These are phyloP conservation scores for Platismatia glauca DNA, from an alignment of 495 filamentous ascomycete species.

Conservation along the genomic window DNA sequence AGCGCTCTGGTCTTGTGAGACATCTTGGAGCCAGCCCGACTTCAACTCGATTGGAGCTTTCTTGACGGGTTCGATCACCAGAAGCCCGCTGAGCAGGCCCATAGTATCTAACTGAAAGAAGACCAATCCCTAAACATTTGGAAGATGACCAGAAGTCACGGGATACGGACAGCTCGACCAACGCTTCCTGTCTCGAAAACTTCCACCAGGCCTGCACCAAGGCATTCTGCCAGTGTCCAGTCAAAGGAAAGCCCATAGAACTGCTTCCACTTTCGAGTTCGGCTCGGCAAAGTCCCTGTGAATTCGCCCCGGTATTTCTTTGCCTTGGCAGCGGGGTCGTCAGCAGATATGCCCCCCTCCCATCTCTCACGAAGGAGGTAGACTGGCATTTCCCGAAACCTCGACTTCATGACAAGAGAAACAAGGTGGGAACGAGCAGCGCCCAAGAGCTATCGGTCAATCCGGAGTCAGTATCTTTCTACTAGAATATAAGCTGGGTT, in stretches of 20 bases:
- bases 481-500: neutral
- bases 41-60: neutral
- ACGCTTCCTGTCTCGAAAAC: slow-evolving; percentile 79
- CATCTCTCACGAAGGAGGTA: slow-evolving; percentile 63
- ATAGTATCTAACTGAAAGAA: neutral
- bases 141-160: neutral
- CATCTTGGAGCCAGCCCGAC: neutral
- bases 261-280: slow-evolving; percentile 72
- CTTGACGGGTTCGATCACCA: neutral
- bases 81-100: neutral
- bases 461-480: neutral
- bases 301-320: slow-evolving; percentile 62
- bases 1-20: neutral
- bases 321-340: slow-evolving; percentile 46
- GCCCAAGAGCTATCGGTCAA: slow-evolving; percentile 39
- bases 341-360: slow-evolving; percentile 63
- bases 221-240: slow-evolving; percentile 69
- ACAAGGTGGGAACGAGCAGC: slow-evolving; percentile 58
- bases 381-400: slow-evolving; percentile 56
- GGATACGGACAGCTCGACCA: slow-evolving; percentile 57
- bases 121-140: neutral
- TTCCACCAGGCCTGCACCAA: slow-evolving; percentile 72
- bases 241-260: slow-evolving; percentile 69
- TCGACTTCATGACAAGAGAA: slow-evolving; percentile 54
- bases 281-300: slow-evolving; percentile 58